Evolutionary conservation across 768 basidiomycete genomes (phyloP), one percentile per base, ranked within the genome.

Genomic region (Antrodiella citrinella): DNA sequence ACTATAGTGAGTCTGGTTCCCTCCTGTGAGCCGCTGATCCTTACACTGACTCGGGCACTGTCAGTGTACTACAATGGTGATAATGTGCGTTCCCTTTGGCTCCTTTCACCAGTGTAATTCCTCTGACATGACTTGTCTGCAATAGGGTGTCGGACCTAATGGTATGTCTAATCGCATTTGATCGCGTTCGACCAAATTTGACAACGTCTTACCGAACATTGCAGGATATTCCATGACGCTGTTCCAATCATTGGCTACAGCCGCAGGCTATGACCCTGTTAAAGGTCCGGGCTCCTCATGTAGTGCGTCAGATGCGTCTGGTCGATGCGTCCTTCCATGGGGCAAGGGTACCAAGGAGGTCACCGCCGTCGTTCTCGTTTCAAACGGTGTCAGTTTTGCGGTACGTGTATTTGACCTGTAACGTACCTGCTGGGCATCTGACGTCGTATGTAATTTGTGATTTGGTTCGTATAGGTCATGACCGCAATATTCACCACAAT

Each of bases 41-140:
- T 47, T 18, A 25, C n/a, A 39, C 50, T 56, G 43, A 48, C 45
- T 26, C 15, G 45, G 30, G 21, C 49, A 10, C n/a, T n/a, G 19
- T 43, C 48, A 90, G 87, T 89, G 51, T 89, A 89, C 59, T 86
- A 82, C 65, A 91, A 89, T 51, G 87, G 86, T 47, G 80, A 88
- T 54, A 88, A 86, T 64, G 84, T 85, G 56, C n/a, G 73, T 54
- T 13, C 18, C 13, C 23, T 49, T 18, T 47, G 44, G 23, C 2
- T 30, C 19, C 18, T 35, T 22, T n/a, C 22, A 2, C 13, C 3
- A 19, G 23, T 21, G 22, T 24, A 21, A 44, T 47, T 48, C 21
- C 53, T 57, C 41, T 51, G 26, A 9, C 40, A 10, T 35, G 23
- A 21, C 18, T 4, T 40, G 11, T 13, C 22, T 19, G 24, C 23